Evolutionary conservation across 768 basidiomycete genomes (phyloP).

Genomic region (Mycena leptocephala): DNA sequence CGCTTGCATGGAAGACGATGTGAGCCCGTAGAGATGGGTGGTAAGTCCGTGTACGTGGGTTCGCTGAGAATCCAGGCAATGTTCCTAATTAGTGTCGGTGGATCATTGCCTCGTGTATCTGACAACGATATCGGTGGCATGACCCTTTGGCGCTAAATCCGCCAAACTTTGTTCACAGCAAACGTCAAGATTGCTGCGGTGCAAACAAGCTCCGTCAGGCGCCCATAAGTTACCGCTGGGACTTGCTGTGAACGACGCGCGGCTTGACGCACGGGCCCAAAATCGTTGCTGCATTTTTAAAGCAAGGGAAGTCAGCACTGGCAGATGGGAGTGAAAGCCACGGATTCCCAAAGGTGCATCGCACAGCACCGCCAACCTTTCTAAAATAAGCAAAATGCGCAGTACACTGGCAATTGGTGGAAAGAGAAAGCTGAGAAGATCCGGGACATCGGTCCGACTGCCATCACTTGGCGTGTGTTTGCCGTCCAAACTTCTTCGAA

Average conservation of each 20-base stretch:
- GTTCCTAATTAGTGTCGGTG: constrained; percentile 15
- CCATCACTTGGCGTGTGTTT: neutral
- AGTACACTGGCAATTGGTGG: neutral
- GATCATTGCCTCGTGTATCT: constrained; percentile 35
- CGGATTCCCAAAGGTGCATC: neutral
- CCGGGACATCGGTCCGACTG: neutral
- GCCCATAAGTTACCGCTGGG: constrained; percentile 15
- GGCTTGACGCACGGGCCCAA: too few relatives aligned
- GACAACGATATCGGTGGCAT: constrained; percentile 30
- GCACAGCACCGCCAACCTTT: too few relatives aligned
- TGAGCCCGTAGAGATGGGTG: neutral
- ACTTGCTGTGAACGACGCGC: too few relatives aligned
- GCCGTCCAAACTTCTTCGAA: neutral
- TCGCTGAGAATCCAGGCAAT: constrained; percentile 17
- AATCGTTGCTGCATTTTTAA: neutral
- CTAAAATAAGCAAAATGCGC: too few relatives aligned
- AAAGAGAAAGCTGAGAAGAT: neutral
- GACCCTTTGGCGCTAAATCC: constrained; percentile 19
- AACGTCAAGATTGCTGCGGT: neutral
- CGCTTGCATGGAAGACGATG: constrained; percentile 25
- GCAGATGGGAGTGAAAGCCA: neutral
- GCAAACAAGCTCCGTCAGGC: constrained; percentile 29
- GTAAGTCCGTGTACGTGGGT: neutral
- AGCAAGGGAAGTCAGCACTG: neutral
- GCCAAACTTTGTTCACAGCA: neutral